Evolutionary conservation across 31 red algal species (phyloP), one percentile per base, ranked within the genome.

Genomic region (Asparagopsis taxiformis): DNA sequence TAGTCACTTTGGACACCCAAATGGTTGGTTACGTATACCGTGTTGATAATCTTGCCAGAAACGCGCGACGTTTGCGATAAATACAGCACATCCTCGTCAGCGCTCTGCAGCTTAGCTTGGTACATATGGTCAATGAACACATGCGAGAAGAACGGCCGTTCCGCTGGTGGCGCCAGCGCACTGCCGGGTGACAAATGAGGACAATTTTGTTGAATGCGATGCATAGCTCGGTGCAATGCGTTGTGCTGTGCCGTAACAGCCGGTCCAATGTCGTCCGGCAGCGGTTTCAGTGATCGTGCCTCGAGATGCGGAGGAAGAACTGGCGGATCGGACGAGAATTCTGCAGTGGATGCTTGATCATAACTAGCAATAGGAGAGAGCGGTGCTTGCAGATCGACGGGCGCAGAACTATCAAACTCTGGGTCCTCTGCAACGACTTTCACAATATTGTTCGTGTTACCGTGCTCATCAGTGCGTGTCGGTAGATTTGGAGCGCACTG

Each of bases 371-470:
- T 7, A 10, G 77, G 77, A 44, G 63, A 69, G 22, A 46, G 35
- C 0, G 79, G 79, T n/a, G 37, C 38, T 31, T 60, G 11, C 35
- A 49, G 56, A 23, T 32, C 24, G 15, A 73, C 28, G 0, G 79
- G 46, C 30, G 77, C 37, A 33, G 35, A 23, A 21, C 39, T 35
- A 38, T 80, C 77, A 39, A 80, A 80, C 51, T 80, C 48, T 20
- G 77, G 77, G 22, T 80, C 64, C 11, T 21, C 28, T 10, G 43
- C 62, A 29, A 48, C 22, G 22, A 80, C 46, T 23, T 31, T 69
- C 2, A 80, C 54, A 29, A 62, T 10, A 64, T 80, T 80, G 65
- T 80, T 80, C 10, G 63, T 80, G 77, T 80, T 80, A 20, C 77
- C 77, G 50, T 68, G 64, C 16, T 49, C 62, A 31, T 80, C 77